Base-by-base conservation (phyloP, 306 rosid species). In the Luffa aegyptiaca region DNA sequence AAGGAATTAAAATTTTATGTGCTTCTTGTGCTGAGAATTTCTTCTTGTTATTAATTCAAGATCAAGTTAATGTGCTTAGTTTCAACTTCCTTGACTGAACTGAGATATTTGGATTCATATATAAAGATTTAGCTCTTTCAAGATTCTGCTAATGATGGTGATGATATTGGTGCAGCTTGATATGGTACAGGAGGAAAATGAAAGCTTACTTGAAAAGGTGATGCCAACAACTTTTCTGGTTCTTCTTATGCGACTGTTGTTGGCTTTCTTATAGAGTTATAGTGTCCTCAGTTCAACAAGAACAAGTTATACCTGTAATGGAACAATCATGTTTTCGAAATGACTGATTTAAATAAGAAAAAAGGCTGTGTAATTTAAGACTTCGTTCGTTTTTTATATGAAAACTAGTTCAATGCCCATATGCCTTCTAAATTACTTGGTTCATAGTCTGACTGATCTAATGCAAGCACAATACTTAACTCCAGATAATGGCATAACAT, bases 131-230 rank as follows among this genome's bases (percentile, higher is more conserved):
- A 7, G 36, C 10, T 39, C 68, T 36, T 72, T 31, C 8, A 33
- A 49, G 62, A 82, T 64, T 83, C 57, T 79, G 80, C 81, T 89
- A 57, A 82, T 77, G 26, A 52, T 74, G 39, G 46, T 49, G 8
- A 74, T 74, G 45, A 33, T 74, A 9, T 74, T 51, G 61, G 13
- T 91, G 99, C 97, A 95, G 99, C 92, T 95, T 82, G 99, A 95
- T 80, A 95, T 95, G 91, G 90, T 95, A 59, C 99, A 95, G 81
- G 99, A 93, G 82, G 99, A 95, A 87, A 95, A 93, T 64, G 97
- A 91, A 66, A 83, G 73, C 82, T 87, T 93, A 86, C 88, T 83
- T 10, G 94, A 91, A 80, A 95, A 95, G 99, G 99, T 95, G 92
- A 91, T 75, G 83, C 79, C 88, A 70, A 68, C 78, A 74, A 59